Evolutionary conservation across 108 stramenopile genomes (phyloP).

Genomic region (Skeletonema tropicum): DNA sequence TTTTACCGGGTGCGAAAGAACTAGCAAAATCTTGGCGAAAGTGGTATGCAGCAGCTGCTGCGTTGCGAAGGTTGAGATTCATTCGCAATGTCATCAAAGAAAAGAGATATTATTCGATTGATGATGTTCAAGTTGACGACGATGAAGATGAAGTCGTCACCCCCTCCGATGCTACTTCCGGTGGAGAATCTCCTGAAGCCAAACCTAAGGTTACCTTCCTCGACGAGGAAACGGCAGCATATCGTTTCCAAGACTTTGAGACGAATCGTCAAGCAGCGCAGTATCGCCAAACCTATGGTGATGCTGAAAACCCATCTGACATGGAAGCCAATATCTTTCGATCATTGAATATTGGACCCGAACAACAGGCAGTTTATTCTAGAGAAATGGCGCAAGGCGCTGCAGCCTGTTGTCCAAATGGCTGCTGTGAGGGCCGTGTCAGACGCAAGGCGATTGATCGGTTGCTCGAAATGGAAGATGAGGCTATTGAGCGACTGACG

Average conservation of each 20-base stretch:
- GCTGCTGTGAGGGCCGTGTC: conserved; percentile 69
- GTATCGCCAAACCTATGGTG: conserved; percentile 34
- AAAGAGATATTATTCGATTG: conserved; percentile 48
- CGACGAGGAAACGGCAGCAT: conserved; percentile 29
- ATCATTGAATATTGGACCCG: conserved; percentile 77
- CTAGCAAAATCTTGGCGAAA: conserved; percentile 82
- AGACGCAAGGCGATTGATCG: conserved; percentile 57
- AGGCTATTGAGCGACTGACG: conserved; percentile 55
- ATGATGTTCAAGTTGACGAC: conserved; percentile 29
- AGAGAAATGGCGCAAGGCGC: conserved; percentile 88
- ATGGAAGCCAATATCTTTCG: conserved; percentile 45
- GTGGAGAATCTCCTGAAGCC: background rate
- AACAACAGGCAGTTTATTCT: conserved; percentile 82
- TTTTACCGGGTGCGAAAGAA: conserved; percentile 71
- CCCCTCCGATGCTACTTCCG: background rate
- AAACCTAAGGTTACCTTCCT: conserved; percentile 28
- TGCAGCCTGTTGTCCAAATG: conserved; percentile 80
- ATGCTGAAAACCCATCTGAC: conserved; percentile 26
- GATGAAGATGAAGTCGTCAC: conserved; percentile 6
- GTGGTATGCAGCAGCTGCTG: conserved; percentile 84
- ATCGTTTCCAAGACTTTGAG: conserved; percentile 25
- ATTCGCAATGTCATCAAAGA: conserved; percentile 57
- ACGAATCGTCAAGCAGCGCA: conserved; percentile 10
- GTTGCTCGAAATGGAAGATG: conserved; percentile 64
- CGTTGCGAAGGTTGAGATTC: conserved; percentile 72